A percentile compares a stretch with the other conserved stretches of the same genome.
Conservation (phyloP, 352 stramenopile genomes). For the Discostella stelligera region DNA sequence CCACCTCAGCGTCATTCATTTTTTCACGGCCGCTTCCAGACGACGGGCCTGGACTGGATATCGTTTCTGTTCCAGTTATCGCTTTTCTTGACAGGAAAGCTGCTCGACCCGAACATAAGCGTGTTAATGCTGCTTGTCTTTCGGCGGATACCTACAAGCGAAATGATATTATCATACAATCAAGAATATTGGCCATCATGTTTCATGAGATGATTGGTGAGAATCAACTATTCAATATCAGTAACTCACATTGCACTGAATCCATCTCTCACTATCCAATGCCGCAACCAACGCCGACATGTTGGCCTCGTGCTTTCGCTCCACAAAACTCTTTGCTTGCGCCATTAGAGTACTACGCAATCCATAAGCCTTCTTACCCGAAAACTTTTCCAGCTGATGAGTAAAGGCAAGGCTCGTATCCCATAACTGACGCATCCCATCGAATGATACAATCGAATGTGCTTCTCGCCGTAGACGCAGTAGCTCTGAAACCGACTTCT, state of each 20-base stretch:
- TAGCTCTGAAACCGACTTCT: constrained; percentile 77
- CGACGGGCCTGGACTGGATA: constrained; percentile 3
- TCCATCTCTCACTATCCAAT: constrained; percentile 93
- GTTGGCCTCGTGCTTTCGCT: constrained; percentile 89
- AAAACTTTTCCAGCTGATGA: constrained; percentile 88
- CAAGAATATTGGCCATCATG: neutral
- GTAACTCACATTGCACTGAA: constrained; percentile 84
- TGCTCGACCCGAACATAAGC: constrained; percentile 89
- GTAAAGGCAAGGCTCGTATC: constrained; percentile 92
- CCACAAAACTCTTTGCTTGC: constrained; percentile 93
- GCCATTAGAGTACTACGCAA: constrained; percentile 90
- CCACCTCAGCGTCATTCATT: constrained; percentile 85
- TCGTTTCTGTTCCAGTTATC: constrained; percentile 21
- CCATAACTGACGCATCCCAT: constrained; percentile 92
- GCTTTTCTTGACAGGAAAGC: constrained; percentile 82
- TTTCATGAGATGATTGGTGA: constrained; percentile 2
- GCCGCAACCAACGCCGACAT: constrained; percentile 91
- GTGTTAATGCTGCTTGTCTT: constrained; percentile 87
- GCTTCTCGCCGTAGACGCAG: constrained; percentile 76
- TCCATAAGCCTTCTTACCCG: constrained; percentile 88
- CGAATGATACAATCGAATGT: constrained; percentile 80
- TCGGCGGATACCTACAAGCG: constrained; percentile 85
- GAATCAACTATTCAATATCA: constrained; percentile 8
- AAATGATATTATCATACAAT: constrained; percentile 5
- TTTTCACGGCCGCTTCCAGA: constrained; percentile 42